Base-by-base conservation (phyloP, 139 green algal genomes). In the Haematococcus sp. region DNA sequence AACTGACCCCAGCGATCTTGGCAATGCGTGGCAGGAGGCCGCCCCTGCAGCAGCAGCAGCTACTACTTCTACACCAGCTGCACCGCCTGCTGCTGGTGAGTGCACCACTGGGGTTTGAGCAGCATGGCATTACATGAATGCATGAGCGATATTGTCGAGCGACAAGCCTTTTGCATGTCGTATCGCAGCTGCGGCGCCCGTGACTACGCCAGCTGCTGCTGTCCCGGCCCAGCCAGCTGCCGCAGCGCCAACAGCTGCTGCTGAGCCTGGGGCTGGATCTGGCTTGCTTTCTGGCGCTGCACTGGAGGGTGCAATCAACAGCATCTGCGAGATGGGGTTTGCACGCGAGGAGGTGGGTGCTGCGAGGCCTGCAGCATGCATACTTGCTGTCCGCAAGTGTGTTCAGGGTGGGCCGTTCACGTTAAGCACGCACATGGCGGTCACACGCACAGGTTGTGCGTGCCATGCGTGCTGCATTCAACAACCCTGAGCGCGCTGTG, bases 401-500 rank as follows among this genome's bases (percentile, higher is more conserved):
- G 17, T 23, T 55, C 15, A 23, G 15, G 17, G 46, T 55, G 46
- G n/a, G n/a, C n/a, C n/a, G n/a, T n/a, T n/a, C n/a, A n/a, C n/a
- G n/a, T n/a, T n/a, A n/a, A n/a, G n/a, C n/a, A n/a, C n/a, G n/a
- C n/a, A n/a, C n/a, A n/a, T n/a, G n/a, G n/a, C n/a, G n/a, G n/a
- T n/a, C n/a, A n/a, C n/a, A n/a, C n/a, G n/a, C n/a, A n/a, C 73
- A 97, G 61, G 90, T 97, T 13, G 63, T 89, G 46, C 79, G 83
- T 4, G 95, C 95, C 0, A 93, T 99, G 89, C 87, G 93, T 2
- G 95, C 96, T 3, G 96, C 96, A 15, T 99, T 95, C 89, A 99
- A 99, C 89, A 99, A 99, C 88, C 95, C 96, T 17, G 95, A 99
- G 52, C 84, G 96, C 11, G 96, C 96, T 19, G 96, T 99, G n/a